Evolutionary conservation across 2,329 filamentous ascomycete genomes (phyloP).

Genomic region (Cryphonectria radicalis): DNA sequence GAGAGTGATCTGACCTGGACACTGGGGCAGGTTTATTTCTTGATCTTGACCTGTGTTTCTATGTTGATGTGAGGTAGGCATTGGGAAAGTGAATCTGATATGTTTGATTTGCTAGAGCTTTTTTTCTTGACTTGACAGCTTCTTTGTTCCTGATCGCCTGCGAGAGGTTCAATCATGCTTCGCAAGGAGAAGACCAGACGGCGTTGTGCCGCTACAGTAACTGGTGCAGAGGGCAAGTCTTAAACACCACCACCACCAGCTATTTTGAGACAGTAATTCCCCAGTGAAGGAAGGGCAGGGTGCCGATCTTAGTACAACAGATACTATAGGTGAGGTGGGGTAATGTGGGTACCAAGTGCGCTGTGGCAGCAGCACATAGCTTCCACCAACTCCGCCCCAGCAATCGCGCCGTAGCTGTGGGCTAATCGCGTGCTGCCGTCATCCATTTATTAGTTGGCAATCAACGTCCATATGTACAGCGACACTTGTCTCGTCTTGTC

Average conservation of each 20-base stretch:
- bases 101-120: background rate
- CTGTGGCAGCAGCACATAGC: background rate
- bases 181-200: background rate
- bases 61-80: background rate
- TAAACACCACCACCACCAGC: background rate
- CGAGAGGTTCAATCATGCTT: background rate
- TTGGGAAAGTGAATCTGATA: too few relatives aligned
- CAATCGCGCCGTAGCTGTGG: background rate
- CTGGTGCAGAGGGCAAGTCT: background rate
- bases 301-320: too few relatives aligned
- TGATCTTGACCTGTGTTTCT: background rate
- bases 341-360: background rate
- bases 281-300: background rate
- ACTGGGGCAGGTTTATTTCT: background rate
- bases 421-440: slow-evolving; percentile 2
- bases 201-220: background rate
- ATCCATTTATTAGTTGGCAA: background rate
- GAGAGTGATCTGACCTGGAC: background rate
- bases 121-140: background rate
- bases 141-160: background rate
- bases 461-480: background rate
- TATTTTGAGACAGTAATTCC: too few relatives aligned
- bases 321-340: background rate
- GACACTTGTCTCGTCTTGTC: background rate
- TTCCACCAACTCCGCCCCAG: background rate